Evolutionary conservation across 352 stramenopile species (phyloP), one percentile per base, ranked within the genome.

Genomic region (Phytophthora citricola): DNA sequence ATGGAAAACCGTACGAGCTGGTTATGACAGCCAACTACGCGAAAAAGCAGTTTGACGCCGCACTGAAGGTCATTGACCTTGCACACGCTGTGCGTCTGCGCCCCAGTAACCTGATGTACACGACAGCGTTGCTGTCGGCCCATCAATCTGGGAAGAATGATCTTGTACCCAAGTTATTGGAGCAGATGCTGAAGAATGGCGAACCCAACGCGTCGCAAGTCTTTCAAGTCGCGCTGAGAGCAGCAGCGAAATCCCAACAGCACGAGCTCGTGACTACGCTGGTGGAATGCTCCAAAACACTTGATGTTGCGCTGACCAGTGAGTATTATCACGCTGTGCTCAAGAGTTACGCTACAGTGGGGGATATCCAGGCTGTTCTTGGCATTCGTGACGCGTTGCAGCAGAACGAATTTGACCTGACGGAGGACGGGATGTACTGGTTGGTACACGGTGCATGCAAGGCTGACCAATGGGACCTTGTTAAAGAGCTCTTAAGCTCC

Each of bases 241-340:
- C 83, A 1, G 85, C 81, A n/a, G 63, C 87, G 46, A 91, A 92
- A 46, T 79, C 74, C 14, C 71, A 65, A 17, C 74, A 87, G 53
- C 81, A 92, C 57, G 75, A 90, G 60, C 77, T 93, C 14, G 81
- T 90, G 65, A 69, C 90, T 40, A 71, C 89, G 61, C 83, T 93
- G 53, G 87, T 91, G 59, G 79, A 89, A 54, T 82, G 88, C 58
- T 82, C 88, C 64, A 60, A 91, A 40, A 55, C 59, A 32, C 66
- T 90, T 40, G 71, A 75, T 29, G 69, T 90, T 11, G 66, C 89
- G 24, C 66, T 83, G 17, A 81, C 69, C 6, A 81, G 84, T 40
- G 81, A 92, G 27, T 88, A 86, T 48, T 90, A 89, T 70, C 87
- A 92, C 68, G 87, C 72, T 51, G 79, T 93, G 12, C 73, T 93